Evolutionary conservation across 805 yeast genomes (phyloP), one percentile per base, ranked within the genome.

Genomic region (Clavispora vitiphila): DNA sequence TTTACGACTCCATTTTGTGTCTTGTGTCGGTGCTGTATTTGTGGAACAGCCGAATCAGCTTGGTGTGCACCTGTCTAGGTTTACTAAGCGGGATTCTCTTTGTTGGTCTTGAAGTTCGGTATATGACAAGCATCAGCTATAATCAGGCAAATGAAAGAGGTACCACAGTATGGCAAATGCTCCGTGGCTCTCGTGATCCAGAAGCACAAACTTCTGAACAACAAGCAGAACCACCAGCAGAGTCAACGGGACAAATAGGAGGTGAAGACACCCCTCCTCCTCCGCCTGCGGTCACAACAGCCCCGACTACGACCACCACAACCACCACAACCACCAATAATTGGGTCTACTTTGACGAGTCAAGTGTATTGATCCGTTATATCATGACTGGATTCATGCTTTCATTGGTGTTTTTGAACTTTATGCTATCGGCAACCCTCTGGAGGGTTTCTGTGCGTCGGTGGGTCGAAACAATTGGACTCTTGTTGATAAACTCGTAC

Each of bases 81-180:
- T 80, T 87, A 43, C 58, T 85, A 7, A 73, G 86, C 1, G 81
- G 86, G 49, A 74, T 84, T 3, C 67, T 86, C 48, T 82, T 88
- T 21, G 77, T 83, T 10, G 70, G 86, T 12, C 86, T 86, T 63
- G 95, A 85, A 54, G 74, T 83, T 66, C 74, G 90, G 43, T 86
- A 82, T 59, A 68, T 85, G 72, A 74, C 81, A 27, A 69, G 78
- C 35, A 80, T 89, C 1, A 77, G 76, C 47, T 69, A 81, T 10
- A 74, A 87, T 0, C 96, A 89, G 61, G 65, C 77, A 12, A 87
- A 84, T 51, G 93, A 86, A 56, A 69, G 82, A 49, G 77, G 76
- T 5, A 71, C 82, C n/a, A 72, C 79, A 22, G 69, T 86, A 65
- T 67, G 84, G 69, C 81, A 83, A 14, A 76, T 84, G 15, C 56